Conservation (phyloP, 2,329 filamentous ascomycete species). For the Arthrocladium fulminans region DNA sequence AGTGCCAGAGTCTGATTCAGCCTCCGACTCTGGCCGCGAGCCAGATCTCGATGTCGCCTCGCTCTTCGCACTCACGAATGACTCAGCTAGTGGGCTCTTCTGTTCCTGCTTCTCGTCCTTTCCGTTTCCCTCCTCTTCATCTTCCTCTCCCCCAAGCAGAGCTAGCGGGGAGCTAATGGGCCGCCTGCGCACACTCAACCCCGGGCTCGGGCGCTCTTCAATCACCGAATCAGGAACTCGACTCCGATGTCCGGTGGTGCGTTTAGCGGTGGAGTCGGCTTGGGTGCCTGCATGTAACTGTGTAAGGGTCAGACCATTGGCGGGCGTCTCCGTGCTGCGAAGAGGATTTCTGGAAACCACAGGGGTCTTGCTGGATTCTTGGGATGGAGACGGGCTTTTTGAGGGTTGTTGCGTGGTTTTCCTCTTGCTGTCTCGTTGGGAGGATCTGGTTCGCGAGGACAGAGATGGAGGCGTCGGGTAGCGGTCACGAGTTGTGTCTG, state of each 20-base stretch:
- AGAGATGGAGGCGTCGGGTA: not conserved
- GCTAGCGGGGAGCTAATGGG: not conserved
- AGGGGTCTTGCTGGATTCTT: slow-evolving; percentile 1
- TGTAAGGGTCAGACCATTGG: not conserved
- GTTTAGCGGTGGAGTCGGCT: not conserved
- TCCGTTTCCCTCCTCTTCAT: slow-evolving; percentile 2
- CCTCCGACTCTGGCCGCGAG: not conserved
- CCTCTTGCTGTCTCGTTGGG: not conserved
- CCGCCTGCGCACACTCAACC: not conserved
- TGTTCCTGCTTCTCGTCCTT: not conserved
- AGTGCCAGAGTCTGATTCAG: not conserved
- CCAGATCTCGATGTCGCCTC: not conserved
- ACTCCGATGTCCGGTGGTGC: not conserved
- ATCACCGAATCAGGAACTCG: not conserved
- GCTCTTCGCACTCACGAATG: not conserved
- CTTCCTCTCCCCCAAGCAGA: too few species aligned
- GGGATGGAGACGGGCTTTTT: not conserved
- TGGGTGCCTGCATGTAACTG: slow-evolving; percentile 2
- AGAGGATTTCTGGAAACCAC: slow-evolving; percentile 3
- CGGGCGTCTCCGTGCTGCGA: not conserved
- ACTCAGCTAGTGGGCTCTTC: not conserved
- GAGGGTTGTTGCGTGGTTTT: not conserved
- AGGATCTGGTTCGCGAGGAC: not conserved
- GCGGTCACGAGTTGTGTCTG: not conserved
- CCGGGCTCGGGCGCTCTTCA: slow-evolving; percentile 1